A percentile compares a stretch with the other conserved stretches of the same genome.
Conservation (phyloP, 108 stramenopile genomes). For the Cyclostephanos tholiformis region DNA sequence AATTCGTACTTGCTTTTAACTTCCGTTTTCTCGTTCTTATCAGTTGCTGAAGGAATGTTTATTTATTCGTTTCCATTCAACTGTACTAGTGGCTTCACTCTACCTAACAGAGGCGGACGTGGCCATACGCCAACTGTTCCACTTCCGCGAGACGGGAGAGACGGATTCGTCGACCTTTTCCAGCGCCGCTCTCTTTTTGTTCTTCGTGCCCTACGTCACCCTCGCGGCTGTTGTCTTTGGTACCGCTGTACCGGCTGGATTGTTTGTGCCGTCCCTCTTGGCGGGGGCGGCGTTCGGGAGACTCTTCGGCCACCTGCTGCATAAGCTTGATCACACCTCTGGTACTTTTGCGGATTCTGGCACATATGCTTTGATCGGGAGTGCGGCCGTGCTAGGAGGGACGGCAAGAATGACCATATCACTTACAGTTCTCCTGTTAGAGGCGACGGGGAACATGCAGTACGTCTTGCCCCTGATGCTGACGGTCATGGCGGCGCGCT, state of each 20-base stretch:
- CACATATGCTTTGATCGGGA: slow-evolving; percentile 91
- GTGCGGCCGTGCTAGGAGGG: slow-evolving; percentile 93
- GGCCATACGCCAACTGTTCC: slow-evolving; percentile 95
- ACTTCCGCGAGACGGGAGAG: slow-evolving; percentile 94
- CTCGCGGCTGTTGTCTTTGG: slow-evolving; percentile 90
- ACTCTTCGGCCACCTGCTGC: slow-evolving; percentile 93
- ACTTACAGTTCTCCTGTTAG: slow-evolving; percentile 94
- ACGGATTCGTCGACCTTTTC: slow-evolving; percentile 89
- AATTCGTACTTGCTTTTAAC: not conserved
- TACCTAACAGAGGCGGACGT: slow-evolving; percentile 94
- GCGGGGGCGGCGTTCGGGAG: slow-evolving; percentile 92
- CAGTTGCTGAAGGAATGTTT: not conserved
- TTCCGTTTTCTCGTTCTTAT: not conserved
- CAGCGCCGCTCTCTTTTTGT: slow-evolving; percentile 91
- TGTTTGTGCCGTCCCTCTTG: slow-evolving; percentile 90
- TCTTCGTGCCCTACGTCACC: slow-evolving; percentile 91
- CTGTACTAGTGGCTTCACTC: slow-evolving; percentile 77
- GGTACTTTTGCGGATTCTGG: slow-evolving; percentile 98
- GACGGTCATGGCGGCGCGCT: slow-evolving; percentile 94
- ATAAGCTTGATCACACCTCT: slow-evolving; percentile 92
- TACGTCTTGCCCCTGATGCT: slow-evolving; percentile 98
- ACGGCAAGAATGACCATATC: slow-evolving; percentile 99
- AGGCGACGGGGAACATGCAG: slow-evolving; percentile 98
- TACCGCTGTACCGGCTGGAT: slow-evolving; percentile 90
- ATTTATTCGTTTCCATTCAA: not conserved